Evolutionary conservation across 768 basidiomycete species (phyloP), one percentile per base, ranked within the genome.

Genomic region (Kwoniella sp.): DNA sequence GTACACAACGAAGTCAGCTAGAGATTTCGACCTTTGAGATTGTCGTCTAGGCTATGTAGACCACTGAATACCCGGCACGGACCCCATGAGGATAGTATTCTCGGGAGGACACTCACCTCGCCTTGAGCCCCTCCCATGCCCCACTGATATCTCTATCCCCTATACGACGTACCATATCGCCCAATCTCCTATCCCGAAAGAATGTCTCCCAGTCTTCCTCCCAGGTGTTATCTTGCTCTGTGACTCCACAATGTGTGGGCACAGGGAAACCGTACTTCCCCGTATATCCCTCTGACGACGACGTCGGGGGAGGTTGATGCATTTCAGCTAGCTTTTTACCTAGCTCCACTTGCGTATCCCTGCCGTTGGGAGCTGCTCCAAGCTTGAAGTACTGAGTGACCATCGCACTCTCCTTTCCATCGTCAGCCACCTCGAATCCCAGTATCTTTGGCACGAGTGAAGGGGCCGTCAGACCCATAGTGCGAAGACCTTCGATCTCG

Each of bases 151-250:
- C 29, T 1, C 28, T n/a, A 59, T 75, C 73, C 3, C 63, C 69
- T 29, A 77, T 75, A 29, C 76, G 55, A 20, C 48, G 59, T 17
- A 79, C 73, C 29, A 79, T 20, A 64, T 75, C 69, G 0, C 76
- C 78, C 37, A 77, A 55, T 37, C 78, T 30, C 48, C 74, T 68
- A 37, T 79, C 75, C 31, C 75, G 38, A 54, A 57, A 79, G 56
- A 79, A 79, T 3, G 61, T 67, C 65, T 71, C 67, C 78, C 78
- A 79, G 38, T 34, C 59, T 28, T 70, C 70, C 48, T 68, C 68
- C 71, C 71, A 76, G 2, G 73, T 73, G 67, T 79, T 79, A 57
- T 79, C 74, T 61, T 75, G 78, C 55, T 79, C 71, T 28, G 78
- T 77, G 34, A 69, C 72, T 1, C 78, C 78, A 61, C 78, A 79